Base-by-base conservation (phyloP, 768 basidiomycete genomes). In the Mycena leptocephala region DNA sequence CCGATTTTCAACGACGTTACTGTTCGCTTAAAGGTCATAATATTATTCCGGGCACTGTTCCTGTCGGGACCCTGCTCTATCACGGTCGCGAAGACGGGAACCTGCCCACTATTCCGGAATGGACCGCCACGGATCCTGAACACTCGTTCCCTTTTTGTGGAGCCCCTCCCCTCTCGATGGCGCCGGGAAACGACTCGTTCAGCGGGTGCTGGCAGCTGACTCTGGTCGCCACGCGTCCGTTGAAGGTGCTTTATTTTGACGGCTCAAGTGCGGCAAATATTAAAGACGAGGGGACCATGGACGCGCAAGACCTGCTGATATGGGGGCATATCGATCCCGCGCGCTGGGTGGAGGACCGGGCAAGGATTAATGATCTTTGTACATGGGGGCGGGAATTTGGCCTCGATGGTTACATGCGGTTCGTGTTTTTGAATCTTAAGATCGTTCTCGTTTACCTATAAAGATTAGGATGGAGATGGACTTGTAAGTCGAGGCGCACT, bases 241-340 rank as follows among this genome's bases (percentile, higher is more conserved):
- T 91, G 32, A 88, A 88, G 41, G 78, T 91, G 2, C 66, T 91
- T 18, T 90, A 91, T 72, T 91, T 91, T 51, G 90, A 92, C 63
- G 90, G 90, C 0, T 89, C 82, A 55, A 89, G 90, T 65, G 89
- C 88, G 0, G 86, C 84, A 1, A 90, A 90, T 6, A 56, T 72
- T 16, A 13, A 7, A 9, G 53, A 33, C 1, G 59, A 16, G 11
- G 61, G 48, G 11, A 26, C 51, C 3, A 6, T 64, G 46, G 70
- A 72, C 11, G 39, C 37, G 28, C 70, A 72, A 26, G 70, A 72
- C 18, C 28, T 72, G 5, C 28, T 72, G 33, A 24, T 46, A 3
- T 65, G 70, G 51, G 70, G 70, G 1, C 22, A 55, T 3, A 37
- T 43, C 22, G 61, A 64, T 14, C 68, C 68, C 2, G 13, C 20